Percentiles rank a stretch among this genome's conserved stretches.
These are phyloP conservation scores for Talaromyces wortmannii DNA, from an alignment of 495 filamentous ascomycete genomes.

Conservation along the genomic window DNA sequence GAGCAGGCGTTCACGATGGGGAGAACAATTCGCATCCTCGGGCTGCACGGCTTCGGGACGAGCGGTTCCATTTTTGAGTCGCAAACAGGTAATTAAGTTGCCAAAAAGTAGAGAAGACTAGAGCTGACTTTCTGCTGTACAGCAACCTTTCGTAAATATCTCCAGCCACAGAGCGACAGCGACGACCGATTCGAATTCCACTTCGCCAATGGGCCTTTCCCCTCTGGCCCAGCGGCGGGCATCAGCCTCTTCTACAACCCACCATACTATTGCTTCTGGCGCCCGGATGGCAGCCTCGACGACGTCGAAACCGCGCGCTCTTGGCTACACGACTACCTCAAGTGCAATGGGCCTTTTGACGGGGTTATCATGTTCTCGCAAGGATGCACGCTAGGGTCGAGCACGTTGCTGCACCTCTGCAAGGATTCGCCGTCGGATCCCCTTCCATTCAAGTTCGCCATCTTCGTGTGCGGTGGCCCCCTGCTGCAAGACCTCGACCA, in stretches of 20 bases:
- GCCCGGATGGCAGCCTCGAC: conserved; percentile 2
- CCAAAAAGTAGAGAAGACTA: not conserved
- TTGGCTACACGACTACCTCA: conserved; percentile 42
- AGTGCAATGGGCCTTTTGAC: conserved; percentile 51
- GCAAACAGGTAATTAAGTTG: conserved; percentile 41
- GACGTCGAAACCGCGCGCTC: conserved; percentile 26
- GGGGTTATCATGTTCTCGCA: conserved; percentile 55
- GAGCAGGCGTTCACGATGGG: not conserved
- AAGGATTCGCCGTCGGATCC: conserved; percentile 21
- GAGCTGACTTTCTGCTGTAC: not conserved
- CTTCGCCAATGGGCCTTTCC: conserved; percentile 47
- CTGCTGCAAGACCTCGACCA: conserved; percentile 40
- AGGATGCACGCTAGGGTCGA: conserved; percentile 45
- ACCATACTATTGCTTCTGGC: conserved; percentile 44
- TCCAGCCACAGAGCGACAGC: conserved; percentile 12
- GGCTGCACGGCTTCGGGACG: conserved; percentile 58
- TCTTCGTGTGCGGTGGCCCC: conserved; percentile 53
- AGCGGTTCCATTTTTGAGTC: conserved; percentile 51
- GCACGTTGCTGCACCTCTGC: conserved; percentile 32
- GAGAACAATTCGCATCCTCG: conserved; percentile 48
- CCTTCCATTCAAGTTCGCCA: conserved; percentile 49
- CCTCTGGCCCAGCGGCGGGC: conserved; percentile 37
- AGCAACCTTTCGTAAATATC: conserved; percentile 35
- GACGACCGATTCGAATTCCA: conserved; percentile 39
- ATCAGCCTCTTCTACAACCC: conserved; percentile 45